These are phyloP conservation scores for Colletotrichum magnum DNA, from an alignment of 2,329 filamentous ascomycete genomes.

Conservation along the genomic window DNA sequence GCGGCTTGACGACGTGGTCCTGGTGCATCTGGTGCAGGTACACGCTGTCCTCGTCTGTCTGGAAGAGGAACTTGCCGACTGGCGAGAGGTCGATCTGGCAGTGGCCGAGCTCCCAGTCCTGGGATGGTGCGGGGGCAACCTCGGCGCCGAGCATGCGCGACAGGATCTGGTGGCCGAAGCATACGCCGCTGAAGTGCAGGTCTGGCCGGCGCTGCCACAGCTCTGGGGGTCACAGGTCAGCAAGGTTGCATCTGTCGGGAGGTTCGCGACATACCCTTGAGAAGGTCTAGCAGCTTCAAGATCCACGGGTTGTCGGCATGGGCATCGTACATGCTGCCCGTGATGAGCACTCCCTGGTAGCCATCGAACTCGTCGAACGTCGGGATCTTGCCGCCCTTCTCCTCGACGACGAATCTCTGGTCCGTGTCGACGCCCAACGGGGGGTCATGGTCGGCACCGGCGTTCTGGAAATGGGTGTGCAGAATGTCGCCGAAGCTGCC, in stretches of 20 bases:
- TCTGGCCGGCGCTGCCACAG: slow-evolving; percentile 65
- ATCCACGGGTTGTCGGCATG: slow-evolving; percentile 83
- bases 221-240: slow-evolving; percentile 46
- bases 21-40: slow-evolving; percentile 85
- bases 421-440: slow-evolving; percentile 68
- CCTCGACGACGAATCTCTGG: slow-evolving; percentile 68
- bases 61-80: slow-evolving; percentile 78
- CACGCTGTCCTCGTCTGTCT: slow-evolving; percentile 62
- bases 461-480: slow-evolving; percentile 63
- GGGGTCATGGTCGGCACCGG: slow-evolving; percentile 67
- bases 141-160: slow-evolving; percentile 78
- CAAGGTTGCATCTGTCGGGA: not conserved
- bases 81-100: slow-evolving; percentile 74
- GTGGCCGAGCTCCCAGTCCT: slow-evolving; percentile 82
- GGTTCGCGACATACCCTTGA: slow-evolving; percentile 53
- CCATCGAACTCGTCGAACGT: slow-evolving; percentile 66
- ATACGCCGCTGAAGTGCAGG: slow-evolving; percentile 78
- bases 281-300: slow-evolving; percentile 73
- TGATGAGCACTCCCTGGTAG: slow-evolving; percentile 81
- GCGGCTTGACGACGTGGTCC: slow-evolving; percentile 77
- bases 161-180: slow-evolving; percentile 87
- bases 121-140: slow-evolving; percentile 74
- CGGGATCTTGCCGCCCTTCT: slow-evolving; percentile 62
- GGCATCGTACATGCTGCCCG: slow-evolving; percentile 78
- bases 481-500: slow-evolving; percentile 70